Evolutionary conservation across 176 grass and related monocot species (phyloP).

Genomic region (Zea mays): DNA sequence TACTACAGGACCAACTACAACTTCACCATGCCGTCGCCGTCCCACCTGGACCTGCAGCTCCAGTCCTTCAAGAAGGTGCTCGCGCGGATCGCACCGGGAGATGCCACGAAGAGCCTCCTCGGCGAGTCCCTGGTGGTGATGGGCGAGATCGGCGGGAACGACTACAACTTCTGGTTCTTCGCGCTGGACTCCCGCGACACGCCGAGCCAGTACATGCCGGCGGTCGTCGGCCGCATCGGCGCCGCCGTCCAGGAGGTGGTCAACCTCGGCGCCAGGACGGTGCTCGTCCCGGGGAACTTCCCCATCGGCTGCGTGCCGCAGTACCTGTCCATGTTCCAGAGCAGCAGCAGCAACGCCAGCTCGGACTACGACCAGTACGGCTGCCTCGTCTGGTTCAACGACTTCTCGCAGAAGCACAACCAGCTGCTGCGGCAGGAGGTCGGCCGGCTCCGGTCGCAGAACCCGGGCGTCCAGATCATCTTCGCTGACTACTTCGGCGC

Average conservation of each 20-base stretch:
- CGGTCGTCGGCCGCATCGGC: neutral
- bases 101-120: constrained; percentile 17
- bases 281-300: constrained; percentile 78
- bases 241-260: neutral
- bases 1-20: constrained; percentile 33
- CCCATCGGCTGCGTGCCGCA: constrained; percentile 79
- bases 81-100: constrained; percentile 28
- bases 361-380: neutral
- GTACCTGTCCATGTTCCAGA: constrained; percentile 51
- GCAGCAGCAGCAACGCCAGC: neutral
- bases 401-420: neutral
- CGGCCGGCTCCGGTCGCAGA: neutral
- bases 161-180: constrained; percentile 58
- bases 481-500: neutral
- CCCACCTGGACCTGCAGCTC: constrained; percentile 35
- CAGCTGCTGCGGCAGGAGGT: neutral
- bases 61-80: constrained; percentile 52
- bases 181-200: neutral
- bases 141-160: constrained; percentile 70
- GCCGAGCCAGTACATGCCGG: neutral
- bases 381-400: neutral
- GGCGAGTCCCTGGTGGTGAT: constrained; percentile 47
- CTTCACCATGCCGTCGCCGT: neutral
- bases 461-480: neutral
- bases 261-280: neutral